Evolutionary conservation across 768 basidiomycete species (phyloP).

Genomic region (Pisolithus tinctorius): DNA sequence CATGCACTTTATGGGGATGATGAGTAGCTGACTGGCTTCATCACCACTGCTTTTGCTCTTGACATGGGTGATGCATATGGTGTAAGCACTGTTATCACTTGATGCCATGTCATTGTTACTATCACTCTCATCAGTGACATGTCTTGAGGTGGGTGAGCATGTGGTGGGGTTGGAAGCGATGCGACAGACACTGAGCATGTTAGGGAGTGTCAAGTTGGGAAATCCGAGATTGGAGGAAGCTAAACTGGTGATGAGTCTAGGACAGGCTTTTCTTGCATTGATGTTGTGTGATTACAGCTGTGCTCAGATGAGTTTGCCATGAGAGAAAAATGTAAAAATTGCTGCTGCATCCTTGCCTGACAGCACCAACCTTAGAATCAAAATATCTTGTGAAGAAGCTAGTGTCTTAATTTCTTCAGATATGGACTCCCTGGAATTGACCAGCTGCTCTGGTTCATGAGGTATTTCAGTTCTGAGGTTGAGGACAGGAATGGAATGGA

Average conservation of each 20-base stretch:
- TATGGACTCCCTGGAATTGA: too few species aligned
- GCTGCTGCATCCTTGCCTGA: too few species aligned
- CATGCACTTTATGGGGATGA: conserved; percentile 14
- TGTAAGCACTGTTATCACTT: conserved; percentile 13
- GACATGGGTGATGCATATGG: conserved; percentile 8
- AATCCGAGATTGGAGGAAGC: conserved; percentile 8
- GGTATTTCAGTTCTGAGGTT: too few species aligned
- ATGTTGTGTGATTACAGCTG: conserved; percentile 12
- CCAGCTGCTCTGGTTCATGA: too few species aligned
- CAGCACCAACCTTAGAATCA: too few species aligned
- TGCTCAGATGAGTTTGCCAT: too few species aligned
- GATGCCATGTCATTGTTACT: conserved; percentile 32
- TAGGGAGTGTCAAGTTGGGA: conserved; percentile 29
- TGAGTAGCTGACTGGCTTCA: conserved; percentile 1
- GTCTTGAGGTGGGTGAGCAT: conserved; percentile 40
- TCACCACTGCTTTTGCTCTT: conserved; percentile 11
- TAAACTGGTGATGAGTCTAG: conserved; percentile 27
- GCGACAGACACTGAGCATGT: conserved; percentile 61
- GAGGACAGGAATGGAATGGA: too few species aligned
- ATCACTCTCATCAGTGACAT: conserved; percentile 29
- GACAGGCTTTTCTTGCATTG: conserved; percentile 20
- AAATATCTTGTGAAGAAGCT: too few species aligned
- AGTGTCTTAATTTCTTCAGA: too few species aligned
- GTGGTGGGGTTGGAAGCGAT: conserved; percentile 61
- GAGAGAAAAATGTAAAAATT: not conserved